Conservation (phyloP, 2,329 filamentous ascomycete genomes). For the Fusarium liriodendri region DNA sequence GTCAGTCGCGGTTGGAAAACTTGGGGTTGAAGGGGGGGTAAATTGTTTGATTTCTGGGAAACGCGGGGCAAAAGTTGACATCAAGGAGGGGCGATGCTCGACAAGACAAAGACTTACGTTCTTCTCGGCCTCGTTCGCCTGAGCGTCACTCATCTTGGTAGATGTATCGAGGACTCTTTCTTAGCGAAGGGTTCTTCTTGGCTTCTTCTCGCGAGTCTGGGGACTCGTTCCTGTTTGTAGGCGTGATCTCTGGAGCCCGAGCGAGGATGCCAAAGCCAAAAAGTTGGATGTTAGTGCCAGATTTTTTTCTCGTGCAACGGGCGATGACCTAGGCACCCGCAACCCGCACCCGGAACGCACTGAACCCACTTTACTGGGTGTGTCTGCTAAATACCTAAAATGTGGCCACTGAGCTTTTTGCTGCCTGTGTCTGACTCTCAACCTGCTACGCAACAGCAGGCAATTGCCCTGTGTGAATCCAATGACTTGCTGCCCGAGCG, state of each 20-base stretch:
- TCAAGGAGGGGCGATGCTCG: slow-evolving; percentile 30
- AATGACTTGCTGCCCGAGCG: slow-evolving; percentile 24
- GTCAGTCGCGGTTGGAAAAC: slow-evolving; percentile 32
- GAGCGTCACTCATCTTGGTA: slow-evolving; percentile 84
- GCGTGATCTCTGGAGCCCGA: slow-evolving; percentile 36
- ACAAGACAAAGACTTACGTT: slow-evolving; percentile 68
- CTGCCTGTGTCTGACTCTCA: not conserved
- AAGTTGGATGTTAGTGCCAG: slow-evolving; percentile 48
- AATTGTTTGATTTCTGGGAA: slow-evolving; percentile 24
- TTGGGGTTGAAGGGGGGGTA: slow-evolving; percentile 3
- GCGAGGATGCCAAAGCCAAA: slow-evolving; percentile 36
- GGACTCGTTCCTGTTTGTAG: slow-evolving; percentile 31
- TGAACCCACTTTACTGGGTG: slow-evolving; percentile 21
- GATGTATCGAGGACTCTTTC: slow-evolving; percentile 36
- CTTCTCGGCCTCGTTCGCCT: slow-evolving; percentile 96
- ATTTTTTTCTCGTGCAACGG: slow-evolving; percentile 47
- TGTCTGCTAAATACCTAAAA: slow-evolving; percentile 2
- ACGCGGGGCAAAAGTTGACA: slow-evolving; percentile 45
- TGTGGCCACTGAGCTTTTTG: not conserved
- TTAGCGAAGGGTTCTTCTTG: slow-evolving; percentile 36
- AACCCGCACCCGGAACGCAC: not conserved
- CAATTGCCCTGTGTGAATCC: not conserved
- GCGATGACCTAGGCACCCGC: slow-evolving; percentile 39
- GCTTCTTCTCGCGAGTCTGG: slow-evolving; percentile 42
- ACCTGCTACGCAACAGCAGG: slow-evolving; percentile 24